These are phyloP conservation scores for Trichoderma gamsii DNA, from an alignment of 495 filamentous ascomycete species.

Conservation along the genomic window DNA sequence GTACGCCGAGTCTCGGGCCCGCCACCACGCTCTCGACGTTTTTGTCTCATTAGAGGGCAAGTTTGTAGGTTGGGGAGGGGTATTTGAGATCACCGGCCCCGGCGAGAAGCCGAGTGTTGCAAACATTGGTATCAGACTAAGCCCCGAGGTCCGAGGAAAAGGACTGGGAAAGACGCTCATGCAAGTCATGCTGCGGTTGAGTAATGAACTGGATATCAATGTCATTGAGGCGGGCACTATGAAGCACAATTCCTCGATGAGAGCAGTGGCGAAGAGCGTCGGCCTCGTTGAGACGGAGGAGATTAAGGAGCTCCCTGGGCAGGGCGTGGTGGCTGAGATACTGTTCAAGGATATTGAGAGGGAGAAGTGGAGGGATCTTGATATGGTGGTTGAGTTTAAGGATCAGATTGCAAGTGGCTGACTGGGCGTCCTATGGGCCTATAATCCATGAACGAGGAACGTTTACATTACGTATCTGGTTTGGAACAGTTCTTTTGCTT, in stretches of 20 bases:
- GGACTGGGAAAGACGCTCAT: neutral
- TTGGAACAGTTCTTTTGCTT: neutral
- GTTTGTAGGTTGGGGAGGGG: neutral
- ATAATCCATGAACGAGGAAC: no score
- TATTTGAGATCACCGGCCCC: neutral
- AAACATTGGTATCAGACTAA: neutral
- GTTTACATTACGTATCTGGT: neutral
- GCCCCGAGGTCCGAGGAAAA: neutral
- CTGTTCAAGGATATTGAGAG: neutral
- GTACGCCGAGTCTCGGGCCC: neutral
- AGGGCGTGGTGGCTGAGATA: neutral
- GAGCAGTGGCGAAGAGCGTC: neutral
- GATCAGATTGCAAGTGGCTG: neutral
- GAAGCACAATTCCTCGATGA: neutral
- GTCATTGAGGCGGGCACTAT: neutral
- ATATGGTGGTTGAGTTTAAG: neutral
- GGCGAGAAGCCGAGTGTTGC: neutral
- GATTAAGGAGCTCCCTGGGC: neutral
- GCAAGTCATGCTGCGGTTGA: neutral
- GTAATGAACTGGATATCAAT: neutral
- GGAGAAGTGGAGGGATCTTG: neutral
- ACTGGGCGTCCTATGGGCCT: neutral
- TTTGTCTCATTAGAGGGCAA: neutral
- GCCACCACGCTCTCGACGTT: neutral
- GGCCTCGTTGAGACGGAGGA: neutral